Evolutionary conservation across 139 green algal species (phyloP).

Genomic region (Spirogloea muscicola): DNA sequence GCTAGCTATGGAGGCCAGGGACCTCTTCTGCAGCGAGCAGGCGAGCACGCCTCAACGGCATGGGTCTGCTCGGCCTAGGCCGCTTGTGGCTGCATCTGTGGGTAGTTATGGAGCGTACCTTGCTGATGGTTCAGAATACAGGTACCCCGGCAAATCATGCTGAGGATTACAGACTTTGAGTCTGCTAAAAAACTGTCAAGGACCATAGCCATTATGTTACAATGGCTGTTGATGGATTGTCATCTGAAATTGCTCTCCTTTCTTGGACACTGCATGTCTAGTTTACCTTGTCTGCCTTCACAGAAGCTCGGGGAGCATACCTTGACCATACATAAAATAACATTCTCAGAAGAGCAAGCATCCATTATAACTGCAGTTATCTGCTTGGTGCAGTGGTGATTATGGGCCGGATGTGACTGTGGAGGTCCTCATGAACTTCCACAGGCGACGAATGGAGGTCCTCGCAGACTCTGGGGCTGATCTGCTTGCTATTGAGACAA

Average conservation of each 20-base stretch:
- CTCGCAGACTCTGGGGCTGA: conserved; percentile 24
- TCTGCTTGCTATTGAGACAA: conserved; percentile 43
- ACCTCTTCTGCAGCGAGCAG: conserved; percentile 29
- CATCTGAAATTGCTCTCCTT: not conserved
- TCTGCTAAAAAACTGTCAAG: not conserved
- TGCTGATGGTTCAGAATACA: conserved; percentile 45
- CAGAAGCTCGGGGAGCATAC: no score
- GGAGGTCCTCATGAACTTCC: conserved; percentile 40
- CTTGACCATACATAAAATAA: no score
- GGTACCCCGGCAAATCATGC: not conserved
- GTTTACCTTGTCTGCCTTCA: no score
- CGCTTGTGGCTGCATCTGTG: conserved; percentile 44
- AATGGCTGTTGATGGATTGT: not conserved
- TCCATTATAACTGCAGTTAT: not conserved
- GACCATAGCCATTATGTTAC: not conserved
- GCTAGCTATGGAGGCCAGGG: conserved; percentile 32
- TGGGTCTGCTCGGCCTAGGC: not conserved
- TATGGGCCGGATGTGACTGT: conserved; percentile 28
- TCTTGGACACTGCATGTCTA: not conserved
- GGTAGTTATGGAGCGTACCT: conserved; percentile 44
- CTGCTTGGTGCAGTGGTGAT: conserved; percentile 39
- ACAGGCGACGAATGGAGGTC: conserved; percentile 28
- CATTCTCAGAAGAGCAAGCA: no score
- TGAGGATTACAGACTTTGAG: not conserved
- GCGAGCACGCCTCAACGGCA: not conserved